These are phyloP conservation scores for Blumeria hordei DNA, from an alignment of 2,329 filamentous ascomycete species.

Conservation along the genomic window DNA sequence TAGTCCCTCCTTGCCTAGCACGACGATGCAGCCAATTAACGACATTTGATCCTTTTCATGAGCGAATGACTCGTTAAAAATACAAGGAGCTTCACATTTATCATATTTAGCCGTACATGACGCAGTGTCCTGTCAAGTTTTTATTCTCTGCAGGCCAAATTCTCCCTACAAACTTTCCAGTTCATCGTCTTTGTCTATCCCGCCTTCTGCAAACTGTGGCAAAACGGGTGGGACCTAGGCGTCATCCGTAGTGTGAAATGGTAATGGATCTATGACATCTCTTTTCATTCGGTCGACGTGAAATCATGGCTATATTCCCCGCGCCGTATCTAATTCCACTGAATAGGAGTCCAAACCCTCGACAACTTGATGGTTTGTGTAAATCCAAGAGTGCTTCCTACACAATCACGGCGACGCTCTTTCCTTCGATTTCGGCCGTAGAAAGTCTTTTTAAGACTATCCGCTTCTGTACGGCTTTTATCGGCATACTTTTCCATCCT, in stretches of 20 bases:
- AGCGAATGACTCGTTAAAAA: no score
- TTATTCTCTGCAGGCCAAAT: no score
- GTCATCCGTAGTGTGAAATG: neutral
- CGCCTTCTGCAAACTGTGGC: no score
- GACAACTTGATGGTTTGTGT: neutral
- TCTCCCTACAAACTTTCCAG: no score
- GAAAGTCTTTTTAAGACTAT: neutral
- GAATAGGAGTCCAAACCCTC: neutral
- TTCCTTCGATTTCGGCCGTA: neutral
- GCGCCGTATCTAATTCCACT: neutral
- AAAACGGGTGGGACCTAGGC: neutral
- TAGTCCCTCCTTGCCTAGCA: no score
- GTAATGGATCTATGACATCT: neutral
- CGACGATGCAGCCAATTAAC: no score
- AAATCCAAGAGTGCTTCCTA: neutral
- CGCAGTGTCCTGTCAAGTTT: no score
- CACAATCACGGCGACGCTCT: neutral
- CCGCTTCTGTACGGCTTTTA: no score
- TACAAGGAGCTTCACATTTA: no score
- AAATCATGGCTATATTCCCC: neutral
- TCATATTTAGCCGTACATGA: no score
- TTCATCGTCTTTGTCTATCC: no score
- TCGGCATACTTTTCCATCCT: neutral
- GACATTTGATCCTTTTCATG: no score
- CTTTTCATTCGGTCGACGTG: neutral